Percentiles rank a stretch among this genome's conserved stretches.
Conservation (phyloP, 2,329 filamentous ascomycete genomes). For the Pseudocercospora cruenta region DNA sequence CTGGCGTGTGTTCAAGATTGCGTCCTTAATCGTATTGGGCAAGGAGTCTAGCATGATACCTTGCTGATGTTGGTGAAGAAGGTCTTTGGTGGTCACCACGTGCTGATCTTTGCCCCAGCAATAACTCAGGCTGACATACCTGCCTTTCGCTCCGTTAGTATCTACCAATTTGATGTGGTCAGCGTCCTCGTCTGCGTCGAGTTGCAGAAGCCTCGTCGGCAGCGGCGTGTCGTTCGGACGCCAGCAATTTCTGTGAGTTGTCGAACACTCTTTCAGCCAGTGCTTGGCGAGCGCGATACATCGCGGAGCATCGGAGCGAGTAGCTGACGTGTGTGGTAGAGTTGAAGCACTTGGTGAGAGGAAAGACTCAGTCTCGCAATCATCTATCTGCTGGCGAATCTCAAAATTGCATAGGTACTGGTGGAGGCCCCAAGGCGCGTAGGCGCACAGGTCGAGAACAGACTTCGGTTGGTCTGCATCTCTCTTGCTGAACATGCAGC, state of each 20-base stretch:
- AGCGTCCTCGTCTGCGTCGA: not conserved
- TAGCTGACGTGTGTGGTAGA: not conserved
- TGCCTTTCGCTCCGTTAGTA: not conserved
- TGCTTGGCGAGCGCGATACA: not conserved
- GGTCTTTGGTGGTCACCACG: not conserved
- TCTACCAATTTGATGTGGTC: not conserved
- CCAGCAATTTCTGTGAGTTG: not conserved
- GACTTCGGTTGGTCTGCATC: not conserved
- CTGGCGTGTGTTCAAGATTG: constrained; percentile 5
- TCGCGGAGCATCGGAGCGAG: not conserved
- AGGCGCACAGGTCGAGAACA: not conserved
- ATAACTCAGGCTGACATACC: not conserved
- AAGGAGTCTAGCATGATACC: not conserved
- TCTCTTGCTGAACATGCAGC: not conserved
- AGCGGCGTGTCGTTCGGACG: not conserved
- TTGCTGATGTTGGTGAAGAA: not conserved
- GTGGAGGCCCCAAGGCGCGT: not conserved
- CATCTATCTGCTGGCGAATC: not conserved
- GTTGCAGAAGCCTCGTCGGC: not conserved
- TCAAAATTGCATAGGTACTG: not conserved
- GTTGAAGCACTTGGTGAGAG: not conserved
- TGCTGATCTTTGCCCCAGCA: constrained; percentile 1
- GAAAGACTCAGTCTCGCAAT: not conserved
- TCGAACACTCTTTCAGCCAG: not conserved
- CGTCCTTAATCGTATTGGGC: constrained; percentile 10